These are phyloP conservation scores for Dactylellina parvicollis DNA, from an alignment of 2,329 filamentous ascomycete species.

Conservation along the genomic window DNA sequence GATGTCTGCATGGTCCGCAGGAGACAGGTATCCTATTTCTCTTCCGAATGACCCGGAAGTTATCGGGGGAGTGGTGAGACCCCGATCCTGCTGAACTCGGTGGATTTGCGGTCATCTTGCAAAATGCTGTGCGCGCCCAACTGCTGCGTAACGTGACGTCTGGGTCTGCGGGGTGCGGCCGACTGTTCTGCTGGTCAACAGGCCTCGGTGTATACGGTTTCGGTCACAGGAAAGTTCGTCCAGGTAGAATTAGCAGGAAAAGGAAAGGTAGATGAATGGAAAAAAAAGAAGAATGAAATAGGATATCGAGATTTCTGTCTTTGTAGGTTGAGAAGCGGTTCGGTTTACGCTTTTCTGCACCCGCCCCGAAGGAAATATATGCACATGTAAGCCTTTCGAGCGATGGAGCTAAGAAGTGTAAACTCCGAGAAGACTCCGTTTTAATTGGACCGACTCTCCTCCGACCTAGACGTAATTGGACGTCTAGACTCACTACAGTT, in stretches of 20 bases:
- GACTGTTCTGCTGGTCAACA: not conserved
- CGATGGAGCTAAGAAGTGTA: slow-evolving; percentile 36
- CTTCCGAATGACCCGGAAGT: slow-evolving; percentile 58
- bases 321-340: not conserved
- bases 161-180: slow-evolving; percentile 7
- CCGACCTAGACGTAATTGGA: slow-evolving; percentile 24
- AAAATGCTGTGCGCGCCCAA: not conserved
- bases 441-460: slow-evolving; percentile 28
- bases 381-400: slow-evolving; percentile 24
- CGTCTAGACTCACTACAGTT: slow-evolving; percentile 4
- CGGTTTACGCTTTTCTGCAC: not conserved
- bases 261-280: not conserved
- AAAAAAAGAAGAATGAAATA: not conserved
- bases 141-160: not conserved
- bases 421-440: slow-evolving; percentile 43
- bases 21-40: slow-evolving; percentile 58
- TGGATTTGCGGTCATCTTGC: slow-evolving; percentile 51
- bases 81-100: slow-evolving; percentile 37
- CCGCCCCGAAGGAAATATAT: not conserved
- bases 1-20: slow-evolving; percentile 57
- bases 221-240: not conserved
- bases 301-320: not conserved
- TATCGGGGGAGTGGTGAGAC: slow-evolving; percentile 51
- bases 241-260: not conserved
- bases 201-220: not conserved